Evolutionary conservation across 371 early-diverging fungal species (phyloP), one percentile per base, ranked within the genome.

Genomic region (Mucor sp.): DNA sequence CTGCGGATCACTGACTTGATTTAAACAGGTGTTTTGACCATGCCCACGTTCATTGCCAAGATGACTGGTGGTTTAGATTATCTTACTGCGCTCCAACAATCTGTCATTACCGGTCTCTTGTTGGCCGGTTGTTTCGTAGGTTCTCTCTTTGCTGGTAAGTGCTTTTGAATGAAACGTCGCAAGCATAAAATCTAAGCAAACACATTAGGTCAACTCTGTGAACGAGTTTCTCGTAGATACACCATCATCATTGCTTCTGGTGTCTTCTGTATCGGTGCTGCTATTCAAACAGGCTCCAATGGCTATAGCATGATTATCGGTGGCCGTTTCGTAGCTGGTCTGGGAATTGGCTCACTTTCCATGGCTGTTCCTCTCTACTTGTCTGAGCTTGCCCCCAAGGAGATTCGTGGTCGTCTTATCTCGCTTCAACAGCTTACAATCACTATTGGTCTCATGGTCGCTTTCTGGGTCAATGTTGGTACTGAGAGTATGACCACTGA

Each of bases 281-380:
- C 73, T 35, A 12, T 83, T 35, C 93, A 94, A 73, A 77, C 85
- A 25, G 84, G 77, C 48, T 71, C 90, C 23, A 61, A 50, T 33
- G 70, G 75, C 60, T 79, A 83, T 58, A 85, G 72, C 35, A 75
- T 86, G 79, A 85, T 93, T 67, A 67, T 87, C 32, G 77, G 65
- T 57, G 94, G 92, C 35, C 89, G 96, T 39, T 82, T 89, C 56
- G 65, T 94, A 33, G 84, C 85, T 60, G 97, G 97, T 66, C 67
- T 95, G 9, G 93, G 90, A 64, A 83, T 93, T 47, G 97, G 97
- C 74, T 78, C 89, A 43, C 75, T 91, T 27, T 94, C 94, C 43
- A 85, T 85, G 78, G 66, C 75, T 58, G 83, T 80, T 12, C 88
- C 88, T 57, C 74, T 85, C 37, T 85, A 84, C 62, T 74, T 73